Evolutionary conservation across 352 stramenopile genomes (phyloP), one percentile per base, ranked within the genome.

Genomic region (Phytopythium litorale): DNA sequence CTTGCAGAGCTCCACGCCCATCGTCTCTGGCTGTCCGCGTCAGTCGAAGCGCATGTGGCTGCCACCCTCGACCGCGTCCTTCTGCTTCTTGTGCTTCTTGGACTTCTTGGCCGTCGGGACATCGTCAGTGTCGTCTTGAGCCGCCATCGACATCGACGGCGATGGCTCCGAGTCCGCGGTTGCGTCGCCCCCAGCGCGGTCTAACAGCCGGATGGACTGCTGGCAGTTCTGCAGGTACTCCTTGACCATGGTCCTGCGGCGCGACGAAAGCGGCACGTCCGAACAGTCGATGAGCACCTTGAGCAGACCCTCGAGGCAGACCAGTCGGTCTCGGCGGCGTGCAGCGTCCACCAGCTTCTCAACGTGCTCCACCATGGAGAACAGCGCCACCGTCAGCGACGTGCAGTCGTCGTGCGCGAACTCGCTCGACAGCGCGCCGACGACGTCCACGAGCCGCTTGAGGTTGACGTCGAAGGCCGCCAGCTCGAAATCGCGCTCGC

Each of bases 191-290:
- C 50, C 7, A 43, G 21, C 35, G 65, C 63, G 46, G 49, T 67
- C 64, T 15, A 81, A 25, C 35, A 78, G 67, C 18, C 75, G 60
- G 28, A 80, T 38, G 0, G 64, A 76, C 50, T 85, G 67, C 21
- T 73, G 70, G 49, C 75, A 84, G 43, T 86, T 86, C 38, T 66
- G 65, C 3, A 72, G 67, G 55, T 80, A 86, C 45, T 81, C 76
- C 32, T 73, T 57, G 13, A 65, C 61, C 64, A 79, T 81, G 2
- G 52, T 72, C 40, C 70, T 71, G 21, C 51, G 66, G 28, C 63
- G 61, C 8, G 55, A 62, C 42, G 58, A 71, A 56, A 84, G 63
- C 32, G 68, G 48, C 42, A 82, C 40, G 38, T 70, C 68, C 0
- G 67, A 56, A 21, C 62, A 65, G 12, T 46, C 60, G 15, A 79